Evolutionary conservation across 106 monocot species (phyloP), one percentile per base, ranked within the genome.

Genomic region (Ottelia alismoides): DNA sequence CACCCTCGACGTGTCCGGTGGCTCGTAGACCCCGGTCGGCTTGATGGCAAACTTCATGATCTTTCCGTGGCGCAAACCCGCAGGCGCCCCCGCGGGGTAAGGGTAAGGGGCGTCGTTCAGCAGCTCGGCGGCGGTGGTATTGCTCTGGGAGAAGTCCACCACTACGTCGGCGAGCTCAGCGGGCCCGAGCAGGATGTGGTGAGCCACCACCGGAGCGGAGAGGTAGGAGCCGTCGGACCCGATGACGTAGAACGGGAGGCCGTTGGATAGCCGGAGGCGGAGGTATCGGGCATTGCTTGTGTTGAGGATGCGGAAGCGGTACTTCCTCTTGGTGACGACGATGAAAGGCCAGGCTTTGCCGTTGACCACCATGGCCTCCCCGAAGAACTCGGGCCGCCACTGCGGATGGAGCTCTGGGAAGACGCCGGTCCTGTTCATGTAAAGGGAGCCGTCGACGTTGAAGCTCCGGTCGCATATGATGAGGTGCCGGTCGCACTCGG

Each of bases 211-310:
- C 3, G 47, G 60, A 5, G 26, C 27, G 1, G 17, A 2, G 14
- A 61, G 49, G 28, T 61, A 49, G 26, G 61, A 47, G 27, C 20
- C 16, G 49, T 48, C 48, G n/a, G 61, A 49, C 11, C 61, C 61
- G 23, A 61, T 43, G 20, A 61, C 26, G 46, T 10, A n/a, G 60
- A 61, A 48, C 16, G 25, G 47, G 11, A 28, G n/a, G 9, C 28
- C 47, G 27, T 47, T 48, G 26, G 25, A 47, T 6, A 61, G 20
- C 11, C 47, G 28, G 26, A 61, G 10, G 47, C 35, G 21, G 60
- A 47, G 22, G 60, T 47, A 61, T 5, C 75, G 46, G n/a, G n/a
- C n/a, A n/a, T n/a, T n/a, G n/a, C n/a, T n/a, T n/a, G n/a, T n/a
- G n/a, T n/a, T n/a, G n/a, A n/a, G n/a, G n/a, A n/a, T n/a, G n/a